Evolutionary conservation across 1,139 yeast species (phyloP).

Genomic region (Geotrichum bryndzae): DNA sequence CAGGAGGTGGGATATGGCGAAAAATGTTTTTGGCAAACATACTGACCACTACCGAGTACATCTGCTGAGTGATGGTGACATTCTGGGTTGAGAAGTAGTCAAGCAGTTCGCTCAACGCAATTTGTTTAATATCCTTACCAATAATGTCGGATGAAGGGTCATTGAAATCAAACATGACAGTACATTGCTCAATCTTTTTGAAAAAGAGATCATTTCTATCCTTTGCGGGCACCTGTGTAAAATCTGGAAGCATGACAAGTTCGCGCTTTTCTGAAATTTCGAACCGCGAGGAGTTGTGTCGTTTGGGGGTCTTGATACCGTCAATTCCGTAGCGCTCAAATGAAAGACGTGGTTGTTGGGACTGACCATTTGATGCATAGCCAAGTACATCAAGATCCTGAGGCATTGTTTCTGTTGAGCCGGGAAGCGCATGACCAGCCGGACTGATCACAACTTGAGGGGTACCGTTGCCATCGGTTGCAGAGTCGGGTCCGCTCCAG

Average conservation of each 20-base stretch:
- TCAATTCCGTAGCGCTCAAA: constrained; percentile 46
- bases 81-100: constrained; percentile 76
- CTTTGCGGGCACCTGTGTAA: constrained; percentile 84
- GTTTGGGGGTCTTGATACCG: constrained; percentile 71
- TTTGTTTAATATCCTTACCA: constrained; percentile 87
- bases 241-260: constrained; percentile 74
- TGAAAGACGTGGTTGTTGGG: constrained; percentile 25
- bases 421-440: constrained; percentile 32
- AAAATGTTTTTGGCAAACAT: constrained; percentile 88
- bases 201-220: constrained; percentile 78
- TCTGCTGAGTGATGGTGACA: constrained; percentile 81
- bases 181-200: constrained; percentile 90
- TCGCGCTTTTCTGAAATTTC: constrained; percentile 70
- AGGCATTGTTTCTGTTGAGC: constrained; percentile 38
- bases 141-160: constrained; percentile 89
- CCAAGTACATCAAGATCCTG: constrained; percentile 32
- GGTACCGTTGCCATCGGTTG: not conserved
- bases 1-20: constrained; percentile 97
- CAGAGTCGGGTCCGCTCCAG: not conserved
- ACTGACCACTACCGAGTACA: constrained; percentile 79
- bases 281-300: constrained; percentile 90
- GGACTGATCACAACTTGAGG: constrained; percentile 18
- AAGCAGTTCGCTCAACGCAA: constrained; percentile 80
- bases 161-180: constrained; percentile 85
- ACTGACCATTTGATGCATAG: constrained; percentile 15